Evolutionary conservation across 805 yeast species (phyloP), one percentile per base, ranked within the genome.

Genomic region (Yamadazyma sp.): DNA sequence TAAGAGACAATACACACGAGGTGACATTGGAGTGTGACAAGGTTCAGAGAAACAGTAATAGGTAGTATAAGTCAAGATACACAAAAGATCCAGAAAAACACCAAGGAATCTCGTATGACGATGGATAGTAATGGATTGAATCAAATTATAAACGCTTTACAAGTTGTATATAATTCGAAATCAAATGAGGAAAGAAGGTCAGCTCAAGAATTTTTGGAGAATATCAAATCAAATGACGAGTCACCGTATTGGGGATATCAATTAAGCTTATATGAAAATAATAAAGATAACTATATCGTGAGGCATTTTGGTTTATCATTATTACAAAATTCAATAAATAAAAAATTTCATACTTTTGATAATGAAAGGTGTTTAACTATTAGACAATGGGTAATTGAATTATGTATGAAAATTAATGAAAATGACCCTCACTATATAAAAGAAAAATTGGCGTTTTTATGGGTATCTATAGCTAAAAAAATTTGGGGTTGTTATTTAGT

Each of bases 231-330:
- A 28, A 80, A 82, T 42, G 84, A 81, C 7, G 94, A 89, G 53
- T 81, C 95, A 14, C 97, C 98, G 0, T 76, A 67, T 42, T 87
- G 95, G 89, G 97, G 97, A 3, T 91, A 82, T 59, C 87, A 84
- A 55, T 70, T 93, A 39, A 87, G 95, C 1, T 54, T 76, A 17
- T 76, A 76, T 1, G 75, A 78, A 56, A 65, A 76, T 62, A 65
- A 79, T 46, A 61, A 60, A 29, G 66, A 75, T 28, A 76, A 82
- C 53, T 75, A 70, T 45, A 78, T 86, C 18, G 88, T 89, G 16
- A 78, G 96, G 42, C 97, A 94, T 58, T 93, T 80, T 56, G 98
- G 98, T 0, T 65, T 93, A 25, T 80, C 91, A 12, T 61, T 93
- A 42, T 61, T 93, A 20, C 86, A 87, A 45, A 69, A 79, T 48